Evolutionary conservation across 129 eudicot genomes (phyloP).

Genomic region (Deinandra increscens): DNA sequence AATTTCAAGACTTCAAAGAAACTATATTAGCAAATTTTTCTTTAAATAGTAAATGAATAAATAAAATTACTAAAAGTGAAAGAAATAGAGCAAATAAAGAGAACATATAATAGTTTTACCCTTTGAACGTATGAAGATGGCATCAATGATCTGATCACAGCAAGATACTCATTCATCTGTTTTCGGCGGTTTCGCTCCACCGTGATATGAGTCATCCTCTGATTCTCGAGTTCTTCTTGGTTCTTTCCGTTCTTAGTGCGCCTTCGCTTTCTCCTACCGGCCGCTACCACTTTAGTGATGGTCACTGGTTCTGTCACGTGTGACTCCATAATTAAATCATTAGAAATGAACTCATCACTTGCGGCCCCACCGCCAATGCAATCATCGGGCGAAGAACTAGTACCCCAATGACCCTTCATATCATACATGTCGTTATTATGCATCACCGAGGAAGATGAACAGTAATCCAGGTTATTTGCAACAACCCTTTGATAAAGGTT

Average conservation of each 20-base stretch:
- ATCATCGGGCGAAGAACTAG: constrained; percentile 26
- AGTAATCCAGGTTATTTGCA: constrained; percentile 24
- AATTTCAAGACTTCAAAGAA: not conserved
- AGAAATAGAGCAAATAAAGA: not conserved
- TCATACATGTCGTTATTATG: constrained; percentile 16
- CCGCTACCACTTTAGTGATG: no score
- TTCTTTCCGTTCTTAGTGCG: constrained; percentile 55
- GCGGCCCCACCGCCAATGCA: not conserved
- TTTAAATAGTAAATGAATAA: not conserved
- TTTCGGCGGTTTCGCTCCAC: constrained; percentile 84
- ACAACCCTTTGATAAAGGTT: constrained; percentile 8
- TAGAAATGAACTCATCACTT: not conserved
- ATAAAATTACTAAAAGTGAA: not conserved
- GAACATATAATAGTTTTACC: constrained; percentile 34
- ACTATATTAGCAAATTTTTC: not conserved
- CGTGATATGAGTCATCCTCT: constrained; percentile 86
- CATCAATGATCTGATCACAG: constrained; percentile 68
- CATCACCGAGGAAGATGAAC: constrained; percentile 29
- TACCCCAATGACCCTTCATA: constrained; percentile 24
- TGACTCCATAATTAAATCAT: constrained; percentile 6
- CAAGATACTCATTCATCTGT: constrained; percentile 85
- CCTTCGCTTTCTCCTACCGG: constrained; percentile 44
- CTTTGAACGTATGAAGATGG: constrained; percentile 74
- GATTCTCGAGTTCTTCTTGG: constrained; percentile 71
- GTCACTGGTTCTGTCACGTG: constrained; percentile 10